Evolutionary conservation across 768 basidiomycete species (phyloP), one percentile per base, ranked within the genome.

Genomic region (Paxillus ammoniavirescens): DNA sequence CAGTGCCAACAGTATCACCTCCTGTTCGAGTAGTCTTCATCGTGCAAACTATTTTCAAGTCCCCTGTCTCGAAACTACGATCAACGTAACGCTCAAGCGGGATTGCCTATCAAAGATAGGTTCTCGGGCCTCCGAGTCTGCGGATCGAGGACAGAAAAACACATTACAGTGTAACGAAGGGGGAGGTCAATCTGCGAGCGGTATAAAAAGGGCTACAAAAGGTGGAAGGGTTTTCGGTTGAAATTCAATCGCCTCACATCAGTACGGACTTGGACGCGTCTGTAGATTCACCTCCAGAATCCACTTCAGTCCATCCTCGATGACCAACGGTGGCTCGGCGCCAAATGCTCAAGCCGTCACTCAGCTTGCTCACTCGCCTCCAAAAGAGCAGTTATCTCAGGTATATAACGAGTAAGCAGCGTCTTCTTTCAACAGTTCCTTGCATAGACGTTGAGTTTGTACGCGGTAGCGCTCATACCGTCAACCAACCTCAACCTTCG

Each of bases 291-390:
- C 37, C 10, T 17, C 30, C 37, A 13, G 42, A 21, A 43, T 47
- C 51, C n/a, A 15, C 37, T 8, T 26, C 30, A 47, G 42, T 43
- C 15, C n/a, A 14, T 44, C 54, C 41, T 46, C 28, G 36, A 65
- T 60, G 53, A 42, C 42, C 7, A 49, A 48, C 52, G 52, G 49
- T 51, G 23, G 26, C 42, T 14, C 53, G 17, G 49, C 53, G 12
- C 41, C 52, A 26, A 36, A 46, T 36, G 36, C 48, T 2, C 44
- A 40, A 23, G 1, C 17, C 35, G 42, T 49, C 60, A 21, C 37
- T 47, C 26, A 62, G 61, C 36, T 63, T 71, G 26, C 17, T 17
- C 61, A 60, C 18, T 14, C 26, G 17, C n/a, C 47, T 40, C 41
- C 43, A 38, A 21, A 44, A n/a, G 55, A 54, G 18, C 30, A 33